A percentile compares a stretch with the other conserved stretches of the same genome.
Evolutionary conservation across 1,139 yeast species (phyloP).

Genomic region (Debaryomyces robertsiae): DNA sequence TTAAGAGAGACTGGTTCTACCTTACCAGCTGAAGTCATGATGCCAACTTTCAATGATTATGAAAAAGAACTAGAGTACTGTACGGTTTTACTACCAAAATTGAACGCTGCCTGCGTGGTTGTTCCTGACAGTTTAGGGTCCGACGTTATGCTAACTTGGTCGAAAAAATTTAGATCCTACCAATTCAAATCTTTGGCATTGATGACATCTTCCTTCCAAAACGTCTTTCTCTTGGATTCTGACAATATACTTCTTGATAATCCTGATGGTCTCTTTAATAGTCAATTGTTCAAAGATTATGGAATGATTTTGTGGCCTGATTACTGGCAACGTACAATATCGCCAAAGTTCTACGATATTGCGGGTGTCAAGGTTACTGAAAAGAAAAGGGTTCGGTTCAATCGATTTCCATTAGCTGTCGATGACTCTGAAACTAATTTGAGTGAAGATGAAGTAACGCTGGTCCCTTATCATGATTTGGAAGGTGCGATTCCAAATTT

Average conservation of each 20-base stretch:
- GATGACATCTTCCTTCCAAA: conserved; percentile 43
- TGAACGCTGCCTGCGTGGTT: conserved; percentile 34
- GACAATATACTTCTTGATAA: conserved; percentile 41
- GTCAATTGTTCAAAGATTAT: conserved; percentile 52
- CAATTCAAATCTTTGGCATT: conserved; percentile 47
- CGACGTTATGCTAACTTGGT: conserved; percentile 35
- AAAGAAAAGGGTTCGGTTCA: conserved; percentile 25
- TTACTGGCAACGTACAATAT: conserved; percentile 74
- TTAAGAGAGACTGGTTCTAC: conserved; percentile 39
- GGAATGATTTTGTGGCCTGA: conserved; percentile 84
- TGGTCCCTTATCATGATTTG: conserved; percentile 49
- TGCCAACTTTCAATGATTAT: conserved; percentile 38
- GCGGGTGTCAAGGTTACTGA: conserved; percentile 50
- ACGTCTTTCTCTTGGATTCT: conserved; percentile 44
- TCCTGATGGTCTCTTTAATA: conserved; percentile 49
- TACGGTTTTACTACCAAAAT: conserved; percentile 24
- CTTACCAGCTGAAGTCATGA: conserved; percentile 40
- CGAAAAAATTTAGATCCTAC: conserved; percentile 30
- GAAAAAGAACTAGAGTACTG: conserved; percentile 33
- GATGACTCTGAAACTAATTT: conserved; percentile 11
- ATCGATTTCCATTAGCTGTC: conserved; percentile 23
- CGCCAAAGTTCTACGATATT: conserved; percentile 67
- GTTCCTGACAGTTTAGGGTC: conserved; percentile 33
- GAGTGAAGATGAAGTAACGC: conserved; percentile 15
- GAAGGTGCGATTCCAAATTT: conserved; percentile 60